Conservation (phyloP, 352 stramenopile species). For the Pseudoperonospora humuli region DNA sequence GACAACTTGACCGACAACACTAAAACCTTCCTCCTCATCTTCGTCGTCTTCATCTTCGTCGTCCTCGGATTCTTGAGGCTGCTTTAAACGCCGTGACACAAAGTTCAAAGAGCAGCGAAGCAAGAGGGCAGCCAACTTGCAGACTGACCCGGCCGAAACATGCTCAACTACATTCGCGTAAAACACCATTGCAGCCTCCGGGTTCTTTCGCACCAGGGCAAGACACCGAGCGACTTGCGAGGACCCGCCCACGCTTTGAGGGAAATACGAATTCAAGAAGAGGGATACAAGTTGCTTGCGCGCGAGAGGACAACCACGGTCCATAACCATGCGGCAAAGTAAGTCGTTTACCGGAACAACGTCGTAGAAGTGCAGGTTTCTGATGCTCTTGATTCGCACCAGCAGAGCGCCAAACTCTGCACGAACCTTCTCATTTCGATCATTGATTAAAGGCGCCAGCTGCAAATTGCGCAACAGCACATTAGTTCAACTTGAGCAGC, state of each 20-base stretch:
- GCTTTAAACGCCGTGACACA: slow-evolving; percentile 53
- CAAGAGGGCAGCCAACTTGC: slow-evolving; percentile 68
- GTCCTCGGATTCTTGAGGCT: slow-evolving; percentile 21
- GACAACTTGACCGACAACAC: slow-evolving; percentile 57
- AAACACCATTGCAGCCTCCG: slow-evolving; percentile 75
- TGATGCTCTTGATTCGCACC: slow-evolving; percentile 83
- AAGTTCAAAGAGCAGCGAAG: slow-evolving; percentile 75
- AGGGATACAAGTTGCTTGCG: slow-evolving; percentile 74
- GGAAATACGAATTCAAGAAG: slow-evolving; percentile 86
- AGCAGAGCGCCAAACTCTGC: slow-evolving; percentile 70
- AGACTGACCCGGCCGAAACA: slow-evolving; percentile 71
- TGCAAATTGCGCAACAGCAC: slow-evolving; percentile 14
- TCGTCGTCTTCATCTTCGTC: slow-evolving; percentile 59
- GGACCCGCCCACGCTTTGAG: slow-evolving; percentile 66
- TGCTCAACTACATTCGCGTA: slow-evolving; percentile 72
- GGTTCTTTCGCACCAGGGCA: slow-evolving; percentile 73
- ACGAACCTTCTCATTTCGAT: slow-evolving; percentile 76
- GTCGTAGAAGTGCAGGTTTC: slow-evolving; percentile 83
- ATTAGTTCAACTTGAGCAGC: slow-evolving; percentile 4
- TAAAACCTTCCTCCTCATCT: slow-evolving; percentile 62
- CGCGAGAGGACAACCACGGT: slow-evolving; percentile 43
- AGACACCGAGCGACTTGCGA: slow-evolving; percentile 79
- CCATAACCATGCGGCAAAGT: slow-evolving; percentile 63
- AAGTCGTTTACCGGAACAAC: slow-evolving; percentile 73
- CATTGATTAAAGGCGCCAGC: slow-evolving; percentile 76